Base-by-base conservation (phyloP, 2,329 filamentous ascomycete species). In the Arthrobotrys musiformis region DNA sequence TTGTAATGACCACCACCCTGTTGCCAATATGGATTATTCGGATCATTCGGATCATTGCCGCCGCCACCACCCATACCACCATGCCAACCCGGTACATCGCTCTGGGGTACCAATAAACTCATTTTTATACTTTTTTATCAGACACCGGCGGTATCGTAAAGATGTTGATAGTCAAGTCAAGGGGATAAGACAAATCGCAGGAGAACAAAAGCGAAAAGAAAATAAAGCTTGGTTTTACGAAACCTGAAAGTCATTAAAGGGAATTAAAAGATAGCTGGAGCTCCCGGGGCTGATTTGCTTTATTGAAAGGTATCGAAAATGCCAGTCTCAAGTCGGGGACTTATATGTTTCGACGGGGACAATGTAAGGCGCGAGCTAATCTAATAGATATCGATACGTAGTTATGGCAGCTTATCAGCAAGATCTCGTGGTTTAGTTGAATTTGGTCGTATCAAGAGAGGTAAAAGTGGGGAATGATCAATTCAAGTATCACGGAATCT, bases 191-290 rank as follows among this genome's bases (percentile, higher is more conserved):
- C 19, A 4, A 58, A 40, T 15, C 54, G 30, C 7, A 58, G 15
- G 5, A 58, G 54, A 8, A 40, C 11, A 40, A 58, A 40, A 2
- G 30, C 54, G 8, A 58, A 58, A n/a, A 58, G 33, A 8, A 58
- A 15, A 26, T 58, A 58, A 40, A 58, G 54, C 33, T 58, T 58
- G 8, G 54, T 58, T 58, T 58, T 58, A 7, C 54, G 30, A 15
- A 58, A 40, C 9, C 54, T 8, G 19, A 58, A 40, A 58, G 54
- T 3, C 54, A 58, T 58, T 58, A 8, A n/a, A 17, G 15, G 24
- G 13, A 40, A 11, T 40, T 3, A 15, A 22, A 6, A 48, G 5
- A n/a, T n/a, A n/a, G n/a, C n/a, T n/a, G n/a, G n/a, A n/a, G n/a
- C n/a, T n/a, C n/a, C n/a, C n/a, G n/a, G n/a, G n/a, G n/a, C n/a